Evolutionary conservation across 179 eudicot species (phyloP).

Genomic region (Amaranthus tricolor): DNA sequence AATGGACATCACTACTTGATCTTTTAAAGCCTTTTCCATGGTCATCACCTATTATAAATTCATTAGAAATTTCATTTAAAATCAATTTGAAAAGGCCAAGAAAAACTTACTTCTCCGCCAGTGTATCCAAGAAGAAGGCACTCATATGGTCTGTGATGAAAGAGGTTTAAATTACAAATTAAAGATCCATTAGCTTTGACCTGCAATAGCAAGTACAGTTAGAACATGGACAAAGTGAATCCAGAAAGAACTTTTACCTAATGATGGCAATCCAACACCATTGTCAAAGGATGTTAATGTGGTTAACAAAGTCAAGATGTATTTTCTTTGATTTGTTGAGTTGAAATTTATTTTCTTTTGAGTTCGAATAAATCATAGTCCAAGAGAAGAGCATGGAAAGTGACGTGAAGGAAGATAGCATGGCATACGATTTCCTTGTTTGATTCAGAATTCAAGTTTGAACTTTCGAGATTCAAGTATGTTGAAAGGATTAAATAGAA

Average conservation of each 20-base stretch:
- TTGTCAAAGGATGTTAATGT: too few species aligned
- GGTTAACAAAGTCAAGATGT: too few species aligned
- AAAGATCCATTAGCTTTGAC: slow-evolving; percentile 77
- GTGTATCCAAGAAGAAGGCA: slow-evolving; percentile 85
- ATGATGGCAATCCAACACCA: neutral
- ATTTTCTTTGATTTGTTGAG: too few species aligned
- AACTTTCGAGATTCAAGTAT: too few species aligned
- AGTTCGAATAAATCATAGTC: too few species aligned
- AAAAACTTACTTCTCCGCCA: slow-evolving; percentile 37
- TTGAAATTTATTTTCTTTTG: too few species aligned
- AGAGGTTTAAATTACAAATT: slow-evolving; percentile 82
- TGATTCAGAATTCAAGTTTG: too few species aligned
- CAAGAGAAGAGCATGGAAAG: too few species aligned
- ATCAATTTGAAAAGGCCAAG: neutral
- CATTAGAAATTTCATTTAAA: slow-evolving; percentile 2
- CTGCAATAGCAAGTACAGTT: slow-evolving; percentile 38
- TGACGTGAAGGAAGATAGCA: too few species aligned
- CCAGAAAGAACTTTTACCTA: neutral
- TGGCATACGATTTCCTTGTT: too few species aligned
- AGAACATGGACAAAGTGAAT: neutral
- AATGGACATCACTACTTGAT: slow-evolving; percentile 67
- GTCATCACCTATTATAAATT: slow-evolving; percentile 40
- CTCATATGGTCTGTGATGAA: slow-evolving; percentile 96
- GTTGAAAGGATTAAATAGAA: too few species aligned
- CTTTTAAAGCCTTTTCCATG: slow-evolving; percentile 38